Percentiles rank a stretch among this genome's conserved stretches.
These are phyloP conservation scores for Asterella californica DNA, from an alignment of 225 moss, liverwort and hornwort species.

Conservation along the genomic window DNA sequence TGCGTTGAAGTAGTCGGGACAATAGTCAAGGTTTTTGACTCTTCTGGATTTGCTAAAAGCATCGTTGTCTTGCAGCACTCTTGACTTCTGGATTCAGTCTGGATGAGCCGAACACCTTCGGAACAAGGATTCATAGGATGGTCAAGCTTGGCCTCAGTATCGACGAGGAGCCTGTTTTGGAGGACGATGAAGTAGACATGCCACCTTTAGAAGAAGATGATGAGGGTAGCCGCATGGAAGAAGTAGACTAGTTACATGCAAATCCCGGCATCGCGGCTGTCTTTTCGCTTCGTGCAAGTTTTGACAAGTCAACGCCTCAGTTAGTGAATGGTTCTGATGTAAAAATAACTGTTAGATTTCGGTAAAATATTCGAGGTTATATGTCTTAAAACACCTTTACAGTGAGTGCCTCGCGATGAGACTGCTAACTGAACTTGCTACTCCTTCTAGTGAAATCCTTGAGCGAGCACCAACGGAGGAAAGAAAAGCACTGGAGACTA, in stretches of 20 bases:
- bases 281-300: not conserved
- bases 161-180: constrained; percentile 35
- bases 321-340: not conserved
- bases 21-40: no score
- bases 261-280: not conserved
- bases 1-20: no score
- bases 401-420: no score
- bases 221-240: constrained; percentile 51
- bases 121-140: constrained; percentile 44
- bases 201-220: constrained; percentile 49
- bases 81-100: constrained; percentile 50
- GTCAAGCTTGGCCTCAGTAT: constrained; percentile 51
- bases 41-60: not conserved
- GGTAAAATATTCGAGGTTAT: not conserved
- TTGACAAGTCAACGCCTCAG: constrained; percentile 1
- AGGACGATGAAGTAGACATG: constrained; percentile 47
- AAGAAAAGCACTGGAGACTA: no score
- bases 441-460: no score
- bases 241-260: constrained; percentile 32
- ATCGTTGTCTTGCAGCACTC: constrained; percentile 35
- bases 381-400: not conserved
- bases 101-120: constrained; percentile 48
- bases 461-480: no score
- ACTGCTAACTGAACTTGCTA: no score
- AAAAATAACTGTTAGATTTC: not conserved